A percentile compares a stretch with the other conserved stretches of the same genome.
These are phyloP conservation scores for Westerdykella aurantiaca DNA, from an alignment of 2,329 filamentous ascomycete genomes.

Conservation along the genomic window DNA sequence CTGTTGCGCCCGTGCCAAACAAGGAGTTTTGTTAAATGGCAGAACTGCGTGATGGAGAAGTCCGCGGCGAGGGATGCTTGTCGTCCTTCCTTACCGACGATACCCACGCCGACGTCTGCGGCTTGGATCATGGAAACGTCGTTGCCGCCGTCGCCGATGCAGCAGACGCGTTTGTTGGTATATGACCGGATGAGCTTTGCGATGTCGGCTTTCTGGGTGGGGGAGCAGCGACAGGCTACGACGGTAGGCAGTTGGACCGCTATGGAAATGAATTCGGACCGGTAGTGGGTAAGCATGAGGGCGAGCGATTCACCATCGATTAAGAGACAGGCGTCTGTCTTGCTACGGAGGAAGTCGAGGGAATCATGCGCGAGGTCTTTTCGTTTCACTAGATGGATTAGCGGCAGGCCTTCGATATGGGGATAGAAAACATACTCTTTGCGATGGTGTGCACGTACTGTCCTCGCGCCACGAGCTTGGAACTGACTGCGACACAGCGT, in stretches of 20 bases:
- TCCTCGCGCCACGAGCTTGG: conserved; percentile 85
- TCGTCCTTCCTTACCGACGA: conserved; percentile 94
- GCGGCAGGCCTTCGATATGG: background rate
- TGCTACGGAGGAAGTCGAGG: conserved; percentile 80
- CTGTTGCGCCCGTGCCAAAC: conserved; percentile 98
- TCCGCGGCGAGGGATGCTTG: conserved; percentile 94
- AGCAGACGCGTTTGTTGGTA: conserved; percentile 93
- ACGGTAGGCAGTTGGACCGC: conserved; percentile 87
- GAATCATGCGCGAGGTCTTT: conserved; percentile 83
- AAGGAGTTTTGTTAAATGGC: conserved; percentile 89
- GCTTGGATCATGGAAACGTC: conserved; percentile 99
- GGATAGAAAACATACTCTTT: conserved; percentile 46
- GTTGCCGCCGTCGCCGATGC: conserved; percentile 96
- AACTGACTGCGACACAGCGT: conserved; percentile 89
- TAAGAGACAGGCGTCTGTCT: conserved; percentile 77
- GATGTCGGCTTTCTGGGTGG: conserved; percentile 93
- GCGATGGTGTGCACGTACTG: conserved; percentile 94
- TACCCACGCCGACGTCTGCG: conserved; percentile 94
- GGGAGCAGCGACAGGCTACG: conserved; percentile 92
- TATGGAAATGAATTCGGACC: conserved; percentile 77
- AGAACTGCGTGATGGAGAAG: conserved; percentile 94
- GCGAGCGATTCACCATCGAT: conserved; percentile 91
- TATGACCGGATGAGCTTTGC: conserved; percentile 83
- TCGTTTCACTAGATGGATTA: conserved; percentile 53
- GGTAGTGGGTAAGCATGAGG: conserved; percentile 76